Conservation (phyloP, 441 rosid species). For the Hypseocharis bilobata region DNA sequence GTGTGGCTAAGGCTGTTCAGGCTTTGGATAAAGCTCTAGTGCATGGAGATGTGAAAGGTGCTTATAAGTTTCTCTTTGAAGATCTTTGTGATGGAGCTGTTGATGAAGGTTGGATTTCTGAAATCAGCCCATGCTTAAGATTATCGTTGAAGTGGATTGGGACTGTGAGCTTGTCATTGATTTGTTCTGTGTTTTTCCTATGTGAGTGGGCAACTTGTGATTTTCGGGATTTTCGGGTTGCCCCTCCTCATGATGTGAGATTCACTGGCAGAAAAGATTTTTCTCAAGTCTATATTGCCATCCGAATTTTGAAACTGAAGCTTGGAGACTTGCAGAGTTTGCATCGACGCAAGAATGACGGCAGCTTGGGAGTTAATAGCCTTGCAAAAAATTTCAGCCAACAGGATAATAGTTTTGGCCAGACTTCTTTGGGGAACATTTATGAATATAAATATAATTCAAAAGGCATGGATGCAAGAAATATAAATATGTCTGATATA, state of each 20-base stretch:
- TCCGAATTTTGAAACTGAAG: slow-evolving; percentile 68
- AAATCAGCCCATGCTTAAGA: slow-evolving; percentile 76
- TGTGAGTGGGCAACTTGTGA: slow-evolving; percentile 99
- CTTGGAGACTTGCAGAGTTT: slow-evolving; percentile 46
- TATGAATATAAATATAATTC: slow-evolving; percentile 27
- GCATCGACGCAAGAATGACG: slow-evolving; percentile 35
- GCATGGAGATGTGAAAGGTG: slow-evolving; percentile 65
- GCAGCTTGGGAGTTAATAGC: slow-evolving; percentile 29
- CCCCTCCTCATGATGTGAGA: slow-evolving; percentile 49
- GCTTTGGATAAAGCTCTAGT: slow-evolving; percentile 77
- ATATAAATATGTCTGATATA: slow-evolving; percentile 32
- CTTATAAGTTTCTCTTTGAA: slow-evolving; percentile 65
- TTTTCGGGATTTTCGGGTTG: slow-evolving; percentile 74
- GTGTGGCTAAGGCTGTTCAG: slow-evolving; percentile 80
- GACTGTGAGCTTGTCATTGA: slow-evolving; percentile 51
- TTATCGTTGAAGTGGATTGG: slow-evolving; percentile 82
- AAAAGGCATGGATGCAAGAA: slow-evolving; percentile 22
- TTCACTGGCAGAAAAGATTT: slow-evolving; percentile 78
- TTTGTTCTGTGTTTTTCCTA: slow-evolving; percentile 76
- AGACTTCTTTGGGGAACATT: slow-evolving; percentile 28
- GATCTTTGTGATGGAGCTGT: slow-evolving; percentile 66
- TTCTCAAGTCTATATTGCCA: slow-evolving; percentile 73
- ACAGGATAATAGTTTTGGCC: slow-evolving; percentile 27
- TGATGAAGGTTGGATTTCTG: slow-evolving; percentile 76
- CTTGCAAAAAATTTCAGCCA: slow-evolving; percentile 30